These are phyloP conservation scores for Penicillium brasilianum DNA, from an alignment of 2,329 filamentous ascomycete genomes.

Conservation along the genomic window DNA sequence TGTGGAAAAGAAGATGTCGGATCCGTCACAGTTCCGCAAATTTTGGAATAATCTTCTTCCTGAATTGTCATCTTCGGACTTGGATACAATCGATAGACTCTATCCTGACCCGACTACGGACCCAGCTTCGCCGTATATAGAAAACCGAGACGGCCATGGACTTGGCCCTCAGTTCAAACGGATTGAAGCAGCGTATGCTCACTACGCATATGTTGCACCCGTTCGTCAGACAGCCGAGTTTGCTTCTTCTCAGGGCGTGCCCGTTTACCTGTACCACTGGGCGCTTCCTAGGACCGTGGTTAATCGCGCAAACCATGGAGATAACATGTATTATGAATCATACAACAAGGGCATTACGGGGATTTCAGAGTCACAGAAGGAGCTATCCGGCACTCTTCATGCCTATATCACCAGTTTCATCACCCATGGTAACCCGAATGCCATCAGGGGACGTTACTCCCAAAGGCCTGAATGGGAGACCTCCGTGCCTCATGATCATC, in stretches of 20 bases:
- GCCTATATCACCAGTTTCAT: slow-evolving; percentile 59
- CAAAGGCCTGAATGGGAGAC: slow-evolving; percentile 45
- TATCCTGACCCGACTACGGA: slow-evolving; percentile 65
- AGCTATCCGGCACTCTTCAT: slow-evolving; percentile 51
- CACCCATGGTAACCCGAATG: slow-evolving; percentile 53
- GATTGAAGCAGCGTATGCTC: slow-evolving; percentile 54
- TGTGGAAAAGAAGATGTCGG: slow-evolving; percentile 57
- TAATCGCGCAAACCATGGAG: slow-evolving; percentile 55
- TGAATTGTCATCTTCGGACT: slow-evolving; percentile 56
- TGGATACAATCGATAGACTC: slow-evolving; percentile 60
- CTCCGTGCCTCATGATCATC: slow-evolving; percentile 37
- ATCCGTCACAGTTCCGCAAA: slow-evolving; percentile 58
- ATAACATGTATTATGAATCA: slow-evolving; percentile 57
- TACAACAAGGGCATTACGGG: slow-evolving; percentile 43
- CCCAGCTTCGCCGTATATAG: slow-evolving; percentile 34
- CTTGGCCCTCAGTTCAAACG: slow-evolving; percentile 60
- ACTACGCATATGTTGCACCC: slow-evolving; percentile 57
- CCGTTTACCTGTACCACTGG: slow-evolving; percentile 61
- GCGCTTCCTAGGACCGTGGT: slow-evolving; percentile 53
- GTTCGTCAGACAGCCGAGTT: slow-evolving; percentile 54
- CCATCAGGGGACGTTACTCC: slow-evolving; percentile 32
- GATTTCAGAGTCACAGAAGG: slow-evolving; percentile 48
- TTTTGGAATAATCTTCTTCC: slow-evolving; percentile 70
- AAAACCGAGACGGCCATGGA: slow-evolving; percentile 28
- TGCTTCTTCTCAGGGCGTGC: slow-evolving; percentile 40